Conservation (phyloP, 495 filamentous ascomycete genomes). For the Achaetomiella virescens region DNA sequence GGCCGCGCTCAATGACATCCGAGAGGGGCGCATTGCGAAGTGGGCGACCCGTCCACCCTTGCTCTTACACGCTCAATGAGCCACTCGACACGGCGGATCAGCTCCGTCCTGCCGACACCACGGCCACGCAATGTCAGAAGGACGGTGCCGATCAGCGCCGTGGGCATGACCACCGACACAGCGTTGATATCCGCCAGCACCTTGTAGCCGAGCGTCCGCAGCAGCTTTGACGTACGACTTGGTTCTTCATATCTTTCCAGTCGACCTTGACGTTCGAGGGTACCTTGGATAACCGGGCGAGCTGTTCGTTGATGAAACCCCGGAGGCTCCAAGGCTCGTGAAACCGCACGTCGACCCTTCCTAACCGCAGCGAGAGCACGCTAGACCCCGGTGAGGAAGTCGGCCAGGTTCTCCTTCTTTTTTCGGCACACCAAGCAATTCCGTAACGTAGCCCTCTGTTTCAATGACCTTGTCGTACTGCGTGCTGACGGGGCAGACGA, state of each 20-base stretch:
- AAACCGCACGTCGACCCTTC: constrained; percentile 91
- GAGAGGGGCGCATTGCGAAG: constrained; percentile 70
- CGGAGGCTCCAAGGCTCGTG: constrained; percentile 89
- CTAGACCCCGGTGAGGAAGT: constrained; percentile 84
- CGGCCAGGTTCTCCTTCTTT: constrained; percentile 82
- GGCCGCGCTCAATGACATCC: constrained; percentile 77
- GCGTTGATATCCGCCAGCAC: constrained; percentile 91
- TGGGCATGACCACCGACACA: constrained; percentile 96
- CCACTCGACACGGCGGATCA: constrained; percentile 87
- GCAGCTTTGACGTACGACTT: constrained; percentile 51
- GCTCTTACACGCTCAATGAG: constrained; percentile 70
- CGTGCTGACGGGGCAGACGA: constrained; percentile 89
- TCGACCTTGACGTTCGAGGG: constrained; percentile 36
- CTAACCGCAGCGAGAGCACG: constrained; percentile 78
- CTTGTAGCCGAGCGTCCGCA: constrained; percentile 81
- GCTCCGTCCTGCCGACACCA: constrained; percentile 80
- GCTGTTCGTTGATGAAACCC: constrained; percentile 70
- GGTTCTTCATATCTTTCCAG: constrained; percentile 38
- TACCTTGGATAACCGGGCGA: constrained; percentile 41
- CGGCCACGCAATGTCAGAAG: constrained; percentile 85
- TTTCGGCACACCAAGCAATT: constrained; percentile 91
- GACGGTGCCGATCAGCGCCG: constrained; percentile 88
- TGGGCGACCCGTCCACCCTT: constrained; percentile 90
- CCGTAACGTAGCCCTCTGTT: constrained; percentile 91
- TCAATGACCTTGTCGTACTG: constrained; percentile 99